Evolutionary conservation across 768 basidiomycete species (phyloP), one percentile per base, ranked within the genome.

Genomic region (Termitomyces sp.): DNA sequence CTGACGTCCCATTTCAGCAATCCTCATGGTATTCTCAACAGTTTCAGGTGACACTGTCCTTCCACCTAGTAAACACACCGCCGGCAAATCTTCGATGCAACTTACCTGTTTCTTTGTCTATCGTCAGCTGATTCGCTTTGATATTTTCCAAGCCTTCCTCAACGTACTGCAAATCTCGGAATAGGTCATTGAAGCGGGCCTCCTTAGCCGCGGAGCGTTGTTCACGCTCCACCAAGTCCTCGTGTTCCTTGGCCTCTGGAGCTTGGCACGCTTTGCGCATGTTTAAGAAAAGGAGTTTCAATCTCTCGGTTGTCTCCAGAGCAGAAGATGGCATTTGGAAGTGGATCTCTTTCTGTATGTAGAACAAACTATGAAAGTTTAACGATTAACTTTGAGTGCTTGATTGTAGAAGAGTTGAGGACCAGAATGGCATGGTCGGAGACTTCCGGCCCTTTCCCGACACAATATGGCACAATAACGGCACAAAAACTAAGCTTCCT

Each of bases 151-250:
- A 26, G 9, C 58, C 58, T 33, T 52, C 55, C 3, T 51, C 50
- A 26, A 63, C 35, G 33, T 58, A 47, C n/a, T 18, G 54, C 2
- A 63, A 36, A 54, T 63, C 51, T 5, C 54, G 56, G 26, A 63
- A 60, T 22, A 63, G 54, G 22, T 54, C 41, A 28, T 63, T 51
- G 13, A 57, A 48, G 14, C 56, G 59, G 28, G 49, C 49, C 10
- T 54, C 45, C 13, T 60, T 63, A 0, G 54, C 51, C 22, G 56
- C 28, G 26, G 56, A 59, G 13, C 58, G 55, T 45, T 62, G 55
- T 55, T 62, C 58, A 11, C 33, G 46, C 26, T 62, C 58, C 22
- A 60, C 16, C 28, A 54, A 26, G 8, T 38, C 56, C 53, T 62
- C 61, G 38, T 54, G 56, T 52, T 62, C 58, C 36, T n/a, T 41